Evolutionary conservation across 257 asterid species (phyloP).

Genomic region (Rubia yunnanensis): DNA sequence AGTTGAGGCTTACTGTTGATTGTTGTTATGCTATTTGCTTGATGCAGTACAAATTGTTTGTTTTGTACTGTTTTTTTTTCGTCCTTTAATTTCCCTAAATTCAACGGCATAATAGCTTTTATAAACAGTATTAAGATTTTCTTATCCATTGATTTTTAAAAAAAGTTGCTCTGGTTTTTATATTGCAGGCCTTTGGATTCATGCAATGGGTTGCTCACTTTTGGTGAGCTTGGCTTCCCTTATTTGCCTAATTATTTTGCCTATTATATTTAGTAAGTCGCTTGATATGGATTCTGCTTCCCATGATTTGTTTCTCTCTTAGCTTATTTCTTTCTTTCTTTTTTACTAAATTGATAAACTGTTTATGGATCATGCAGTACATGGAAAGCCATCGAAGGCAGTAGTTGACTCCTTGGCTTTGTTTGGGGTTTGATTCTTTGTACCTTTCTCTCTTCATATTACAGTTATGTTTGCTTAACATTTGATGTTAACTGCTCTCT

Average conservation of each 20-base stretch:
- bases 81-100: too few relatives aligned
- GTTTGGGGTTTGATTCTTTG: constrained; percentile 71
- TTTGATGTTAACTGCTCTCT: neutral
- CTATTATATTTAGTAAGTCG: constrained; percentile 70
- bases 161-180: constrained; percentile 6
- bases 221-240: constrained; percentile 99
- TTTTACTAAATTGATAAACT: constrained; percentile 12
- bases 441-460: constrained; percentile 8
- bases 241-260: constrained; percentile 86
- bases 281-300: constrained; percentile 2
- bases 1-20: neutral
- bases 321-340: constrained; percentile 4
- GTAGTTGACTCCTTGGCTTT: constrained; percentile 82
- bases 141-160: neutral
- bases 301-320: neutral
- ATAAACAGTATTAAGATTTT: neutral
- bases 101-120: neutral
- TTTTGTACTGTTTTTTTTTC: neutral
- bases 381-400: constrained; percentile 84
- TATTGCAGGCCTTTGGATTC: constrained; percentile 71
- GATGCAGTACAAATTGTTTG: neutral
- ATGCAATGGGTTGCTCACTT: constrained; percentile 91
- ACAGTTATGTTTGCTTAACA: neutral
- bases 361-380: constrained; percentile 47
- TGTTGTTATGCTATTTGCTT: neutral